Conservation (phyloP, 1,284 basidiomycete genomes). For the Trichosporon faecale region DNA sequence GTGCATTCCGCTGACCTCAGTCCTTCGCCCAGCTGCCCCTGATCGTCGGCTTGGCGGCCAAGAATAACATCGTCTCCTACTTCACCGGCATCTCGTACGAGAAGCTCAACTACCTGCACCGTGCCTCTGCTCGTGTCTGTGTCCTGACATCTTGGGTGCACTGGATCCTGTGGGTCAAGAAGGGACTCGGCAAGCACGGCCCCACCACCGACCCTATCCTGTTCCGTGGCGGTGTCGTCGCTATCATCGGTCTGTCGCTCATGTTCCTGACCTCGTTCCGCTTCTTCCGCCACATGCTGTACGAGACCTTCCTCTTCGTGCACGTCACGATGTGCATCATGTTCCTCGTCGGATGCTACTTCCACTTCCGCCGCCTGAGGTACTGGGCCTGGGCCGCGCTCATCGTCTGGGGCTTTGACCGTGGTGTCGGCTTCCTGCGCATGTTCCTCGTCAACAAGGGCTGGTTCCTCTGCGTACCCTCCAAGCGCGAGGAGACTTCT, state of each 20-base stretch:
- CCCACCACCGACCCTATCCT: background rate
- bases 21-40: constrained; percentile 58
- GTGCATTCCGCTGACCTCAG: background rate
- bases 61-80: constrained; percentile 64
- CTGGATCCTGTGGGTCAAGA: constrained; percentile 25
- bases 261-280: constrained; percentile 53
- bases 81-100: constrained; percentile 62
- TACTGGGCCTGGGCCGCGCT: constrained; percentile 15
- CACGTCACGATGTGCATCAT: constrained; percentile 50
- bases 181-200: constrained; percentile 16
- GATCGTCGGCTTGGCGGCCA: constrained; percentile 62
- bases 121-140: constrained; percentile 35
- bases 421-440: constrained; percentile 58
- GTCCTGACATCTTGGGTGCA: constrained; percentile 39
- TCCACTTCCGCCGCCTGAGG: constrained; percentile 20
- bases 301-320: constrained; percentile 57
- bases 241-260: constrained; percentile 49
- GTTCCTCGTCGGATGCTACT: constrained; percentile 25
- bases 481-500: constrained; percentile 24
- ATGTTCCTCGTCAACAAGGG: constrained; percentile 58
- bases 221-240: constrained; percentile 11
- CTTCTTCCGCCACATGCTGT: constrained; percentile 52
- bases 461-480: constrained; percentile 47
- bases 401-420: constrained; percentile 63
- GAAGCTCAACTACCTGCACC: constrained; percentile 53